Evolutionary conservation across 2,329 filamentous ascomycete genomes (phyloP).

Genomic region (Ambrosiella cleistominuta): DNA sequence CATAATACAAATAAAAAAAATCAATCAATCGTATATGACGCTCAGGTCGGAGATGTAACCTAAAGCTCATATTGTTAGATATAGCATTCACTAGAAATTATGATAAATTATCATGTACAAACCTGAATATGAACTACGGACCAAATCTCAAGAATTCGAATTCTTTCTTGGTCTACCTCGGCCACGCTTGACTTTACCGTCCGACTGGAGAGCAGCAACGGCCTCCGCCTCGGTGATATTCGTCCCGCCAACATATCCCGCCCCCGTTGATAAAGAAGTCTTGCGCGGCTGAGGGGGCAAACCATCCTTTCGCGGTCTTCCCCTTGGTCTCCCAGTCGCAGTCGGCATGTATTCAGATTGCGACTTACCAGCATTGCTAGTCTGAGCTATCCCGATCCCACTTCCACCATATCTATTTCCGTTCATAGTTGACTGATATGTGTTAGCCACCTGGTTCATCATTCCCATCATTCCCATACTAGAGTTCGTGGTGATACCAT

Average conservation of each 20-base stretch:
- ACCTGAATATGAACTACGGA: too few species aligned
- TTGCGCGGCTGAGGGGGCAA: conserved; percentile 3
- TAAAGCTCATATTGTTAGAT: too few species aligned
- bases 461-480: too few species aligned
- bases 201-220: conserved; percentile 6
- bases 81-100: too few species aligned
- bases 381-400: neutral
- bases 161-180: conserved; percentile 15
- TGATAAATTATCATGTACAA: too few species aligned
- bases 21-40: too few species aligned
- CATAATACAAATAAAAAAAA: too few species aligned
- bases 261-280: neutral
- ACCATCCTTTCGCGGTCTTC: conserved; percentile 27
- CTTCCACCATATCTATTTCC: neutral
- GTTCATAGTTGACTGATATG: too few species aligned
- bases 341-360: conserved; percentile 9
- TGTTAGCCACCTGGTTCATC: too few species aligned
- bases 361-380: neutral
- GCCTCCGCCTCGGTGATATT: neutral
- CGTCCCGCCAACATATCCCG: neutral
- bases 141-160: too few species aligned
- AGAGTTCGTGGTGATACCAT: too few species aligned
- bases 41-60: too few species aligned
- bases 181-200: conserved; percentile 12
- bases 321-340: conserved; percentile 28